Percentiles rank a stretch among this genome's conserved stretches.
Evolutionary conservation across 106 monocot genomes (phyloP).

Genomic region (Iris macrosiphon): DNA sequence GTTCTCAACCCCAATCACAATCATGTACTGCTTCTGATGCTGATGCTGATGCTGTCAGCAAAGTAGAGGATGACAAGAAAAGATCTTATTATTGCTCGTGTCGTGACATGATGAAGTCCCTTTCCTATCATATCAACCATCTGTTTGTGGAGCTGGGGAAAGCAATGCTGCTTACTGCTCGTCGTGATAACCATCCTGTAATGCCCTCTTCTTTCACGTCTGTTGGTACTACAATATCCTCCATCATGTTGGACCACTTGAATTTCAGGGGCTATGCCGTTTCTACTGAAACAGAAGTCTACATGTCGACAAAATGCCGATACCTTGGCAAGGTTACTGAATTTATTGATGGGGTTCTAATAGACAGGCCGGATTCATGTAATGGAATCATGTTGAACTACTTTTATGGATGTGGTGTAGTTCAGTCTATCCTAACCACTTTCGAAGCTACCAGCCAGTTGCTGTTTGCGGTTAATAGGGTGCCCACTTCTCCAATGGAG

Average conservation of each 20-base stretch:
- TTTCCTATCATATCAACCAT: slow-evolving; percentile 88
- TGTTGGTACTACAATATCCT: slow-evolving; percentile 62
- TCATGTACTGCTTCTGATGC: slow-evolving; percentile 17
- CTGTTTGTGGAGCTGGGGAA: slow-evolving; percentile 88
- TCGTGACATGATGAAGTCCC: slow-evolving; percentile 91
- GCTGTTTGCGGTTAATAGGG: slow-evolving; percentile 72
- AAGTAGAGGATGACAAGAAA: slow-evolving; percentile 68
- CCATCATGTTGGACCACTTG: slow-evolving; percentile 74
- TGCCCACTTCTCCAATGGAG: slow-evolving; percentile 92
- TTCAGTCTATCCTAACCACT: slow-evolving; percentile 74
- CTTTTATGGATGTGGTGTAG: slow-evolving; percentile 70
- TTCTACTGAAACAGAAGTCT: slow-evolving; percentile 38
- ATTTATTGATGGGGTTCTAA: slow-evolving; percentile 75
- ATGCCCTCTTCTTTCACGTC: slow-evolving; percentile 57
- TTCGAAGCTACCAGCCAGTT: slow-evolving; percentile 98
- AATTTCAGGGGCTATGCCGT: slow-evolving; percentile 61
- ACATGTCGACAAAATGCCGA: slow-evolving; percentile 75
- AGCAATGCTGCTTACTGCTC: slow-evolving; percentile 74
- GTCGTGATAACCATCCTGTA: slow-evolving; percentile 65
- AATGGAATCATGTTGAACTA: slow-evolving; percentile 85
- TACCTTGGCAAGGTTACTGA: slow-evolving; percentile 91
- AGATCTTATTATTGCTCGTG: slow-evolving; percentile 54
- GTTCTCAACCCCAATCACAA: slow-evolving; percentile 32
- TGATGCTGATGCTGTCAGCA: slow-evolving; percentile 24
- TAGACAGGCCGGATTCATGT: slow-evolving; percentile 89